These are phyloP conservation scores for Emergomyces pasteurianus DNA, from an alignment of 2,329 filamentous ascomycete genomes.

Conservation along the genomic window DNA sequence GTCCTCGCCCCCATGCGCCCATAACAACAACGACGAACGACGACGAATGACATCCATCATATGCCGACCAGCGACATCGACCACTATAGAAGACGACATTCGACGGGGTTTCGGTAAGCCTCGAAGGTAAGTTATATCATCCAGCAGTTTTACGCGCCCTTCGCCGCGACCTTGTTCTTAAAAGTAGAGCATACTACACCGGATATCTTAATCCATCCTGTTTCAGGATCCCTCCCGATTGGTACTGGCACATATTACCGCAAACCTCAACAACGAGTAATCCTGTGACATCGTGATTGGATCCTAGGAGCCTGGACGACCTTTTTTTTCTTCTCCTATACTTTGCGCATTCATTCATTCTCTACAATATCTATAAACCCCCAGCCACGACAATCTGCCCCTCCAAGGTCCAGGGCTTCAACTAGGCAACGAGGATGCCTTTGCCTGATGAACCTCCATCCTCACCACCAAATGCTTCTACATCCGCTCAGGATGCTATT, in stretches of 20 bases:
- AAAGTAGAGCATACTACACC: background rate
- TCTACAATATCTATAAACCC: background rate
- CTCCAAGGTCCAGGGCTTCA: background rate
- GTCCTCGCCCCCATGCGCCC: background rate
- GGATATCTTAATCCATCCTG: background rate
- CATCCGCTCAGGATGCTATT: conserved; percentile 57
- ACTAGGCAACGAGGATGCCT: background rate
- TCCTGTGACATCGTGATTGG: background rate
- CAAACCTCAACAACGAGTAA: background rate
- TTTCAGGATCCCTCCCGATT: background rate
- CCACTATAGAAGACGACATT: background rate
- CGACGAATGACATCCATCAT: background rate
- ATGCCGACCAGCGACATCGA: background rate
- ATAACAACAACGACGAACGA: background rate
- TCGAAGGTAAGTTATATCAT: background rate
- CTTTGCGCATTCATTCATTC: background rate
- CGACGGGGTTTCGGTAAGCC: background rate
- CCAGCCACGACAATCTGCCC: background rate
- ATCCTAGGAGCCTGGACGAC: too few relatives aligned
- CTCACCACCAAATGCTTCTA: conserved; percentile 28
- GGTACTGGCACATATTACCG: background rate
- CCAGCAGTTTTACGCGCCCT: too few relatives aligned
- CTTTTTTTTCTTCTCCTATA: background rate
- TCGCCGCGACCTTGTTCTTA: background rate
- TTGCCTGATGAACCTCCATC: conserved; percentile 7